Evolutionary conservation across 805 yeast species (phyloP), one percentile per base, ranked within the genome.

Genomic region (Ogataea angusta): DNA sequence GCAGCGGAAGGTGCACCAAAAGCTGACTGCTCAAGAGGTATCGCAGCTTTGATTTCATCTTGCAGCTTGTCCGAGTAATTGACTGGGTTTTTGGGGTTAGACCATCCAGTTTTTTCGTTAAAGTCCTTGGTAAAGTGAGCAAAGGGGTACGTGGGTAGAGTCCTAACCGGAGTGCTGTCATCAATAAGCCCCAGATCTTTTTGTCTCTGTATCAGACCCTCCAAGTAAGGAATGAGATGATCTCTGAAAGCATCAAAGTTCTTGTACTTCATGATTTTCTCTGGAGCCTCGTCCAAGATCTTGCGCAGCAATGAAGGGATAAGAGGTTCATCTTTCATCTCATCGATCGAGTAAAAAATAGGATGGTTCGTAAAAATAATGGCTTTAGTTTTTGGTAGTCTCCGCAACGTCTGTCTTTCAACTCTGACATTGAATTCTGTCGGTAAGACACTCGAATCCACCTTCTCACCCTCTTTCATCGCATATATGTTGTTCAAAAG

Each of bases 321-420:
- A 53, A 81, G 60, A 3, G 95, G 91, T 55, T 83, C 88, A 53
- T 85, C 89, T 46, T 85, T 83, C 77, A 85, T 78, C 54, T 85
- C 91, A 28, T 84, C 90, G 30, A 85, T 77, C 2, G 84, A 75
- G 60, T 85, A 85, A 56, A 81, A 84, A n/a, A 81, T 69, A 4
- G 89, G 90, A 56, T 82, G 90, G 56, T 82, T 82, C 19, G 88
- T 79, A 67, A 82, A 82, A 36, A 82, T 77, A 45, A 82, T 77
- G 3, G 88, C 88, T 34, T 68, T 53, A 0, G 83, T 63, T 55
- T 70, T 78, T 27, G 90, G 89, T 38, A 82, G 67, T 53, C 82
- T 69, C 55, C 88, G 68, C 42, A 82, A 64, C 1, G 89, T 79
- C 59, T 82, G 90, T 51, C 88, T 72, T 59, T 83, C 88, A 7